Percentiles rank a stretch among this genome's conserved stretches.
Conservation (phyloP, 192 early-diverging fungal species). For the Funneliformis geosporum region DNA sequence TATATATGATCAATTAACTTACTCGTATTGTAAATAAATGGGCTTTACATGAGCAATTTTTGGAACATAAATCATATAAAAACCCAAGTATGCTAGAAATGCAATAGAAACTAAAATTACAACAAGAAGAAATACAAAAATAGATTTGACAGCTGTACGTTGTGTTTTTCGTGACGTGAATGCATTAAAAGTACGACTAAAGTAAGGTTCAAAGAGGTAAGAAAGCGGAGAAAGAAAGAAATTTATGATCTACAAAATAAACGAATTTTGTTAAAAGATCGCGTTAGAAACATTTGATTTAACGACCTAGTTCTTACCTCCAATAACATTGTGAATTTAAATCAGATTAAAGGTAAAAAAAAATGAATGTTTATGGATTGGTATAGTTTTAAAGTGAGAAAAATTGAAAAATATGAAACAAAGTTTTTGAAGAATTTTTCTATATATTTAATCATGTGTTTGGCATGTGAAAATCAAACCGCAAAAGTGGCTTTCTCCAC, state of each 20-base stretch:
- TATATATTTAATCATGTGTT: no score
- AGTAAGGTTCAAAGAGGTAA: conserved; percentile 43
- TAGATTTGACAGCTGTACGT: conserved; percentile 44
- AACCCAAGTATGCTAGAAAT: conserved; percentile 41
- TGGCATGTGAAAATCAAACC: no score
- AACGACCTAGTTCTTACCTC: neutral
- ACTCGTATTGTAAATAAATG: conserved; percentile 46
- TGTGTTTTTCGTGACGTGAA: conserved; percentile 45
- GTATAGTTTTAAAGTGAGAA: neutral
- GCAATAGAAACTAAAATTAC: conserved; percentile 37
- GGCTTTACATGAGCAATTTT: conserved; percentile 46
- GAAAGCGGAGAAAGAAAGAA: conserved; percentile 47
- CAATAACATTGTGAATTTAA: neutral
- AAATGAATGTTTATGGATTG: neutral
- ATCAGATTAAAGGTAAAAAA: neutral
- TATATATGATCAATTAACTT: neutral
- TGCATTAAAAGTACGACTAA: conserved; percentile 38
- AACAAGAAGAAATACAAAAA: conserved; percentile 36
- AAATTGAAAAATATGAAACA: no score
- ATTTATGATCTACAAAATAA: conserved; percentile 36
- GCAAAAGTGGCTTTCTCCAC: no score
- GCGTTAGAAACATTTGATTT: neutral
- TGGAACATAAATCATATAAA: conserved; percentile 50
- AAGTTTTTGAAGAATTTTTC: no score
- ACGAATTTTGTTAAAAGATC: neutral